Evolutionary conservation across 192 early-diverging fungal species (phyloP), one percentile per base, ranked within the genome.

Genomic region (Lobosporangium transversale): DNA sequence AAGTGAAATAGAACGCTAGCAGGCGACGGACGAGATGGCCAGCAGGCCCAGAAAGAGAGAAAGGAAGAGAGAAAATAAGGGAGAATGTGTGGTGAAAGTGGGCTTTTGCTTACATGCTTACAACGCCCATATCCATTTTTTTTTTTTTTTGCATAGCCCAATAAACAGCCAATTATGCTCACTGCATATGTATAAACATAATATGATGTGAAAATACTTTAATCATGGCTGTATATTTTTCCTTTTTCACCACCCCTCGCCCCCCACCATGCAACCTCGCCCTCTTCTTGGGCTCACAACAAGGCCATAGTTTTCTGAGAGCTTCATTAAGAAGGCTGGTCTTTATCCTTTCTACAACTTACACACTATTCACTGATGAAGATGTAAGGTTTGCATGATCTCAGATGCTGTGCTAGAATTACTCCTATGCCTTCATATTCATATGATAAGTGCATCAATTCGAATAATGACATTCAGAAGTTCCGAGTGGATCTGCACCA

Each of bases 111-210:
- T n/a, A n/a, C n/a, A n/a, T n/a, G n/a, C n/a, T n/a, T n/a, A n/a
- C n/a, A n/a, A n/a, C n/a, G n/a, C n/a, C n/a, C n/a, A n/a, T n/a
- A n/a, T n/a, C n/a, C n/a, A n/a, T 44, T 58, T 33, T 18, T 5
- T 15, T 43, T 42, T 58, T 23, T 37, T 58, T 43, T 58, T 45
- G 43, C 58, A 42, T 23, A 59, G 58, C 43, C 54, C 33, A 56
- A 55, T n/a, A 11, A 20, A 35, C 17, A 1, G 21, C 23, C 21
- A 21, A 55, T 32, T 33, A 27, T 21, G 31, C 32, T 21, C 36
- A 35, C 54, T n/a, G n/a, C n/a, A n/a, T n/a, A n/a, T n/a, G n/a
- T 24, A 35, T 56, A 27, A 8, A 4, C 54, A 42, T 17, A 42
- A 17, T 42, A 17, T 12, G 9, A 42, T 42, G 17, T 12, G 17